phyloP scores from a whole-genome alignment of 2,329 filamentous ascomycete genomes.

The Aspergillus candidus region DNA sequence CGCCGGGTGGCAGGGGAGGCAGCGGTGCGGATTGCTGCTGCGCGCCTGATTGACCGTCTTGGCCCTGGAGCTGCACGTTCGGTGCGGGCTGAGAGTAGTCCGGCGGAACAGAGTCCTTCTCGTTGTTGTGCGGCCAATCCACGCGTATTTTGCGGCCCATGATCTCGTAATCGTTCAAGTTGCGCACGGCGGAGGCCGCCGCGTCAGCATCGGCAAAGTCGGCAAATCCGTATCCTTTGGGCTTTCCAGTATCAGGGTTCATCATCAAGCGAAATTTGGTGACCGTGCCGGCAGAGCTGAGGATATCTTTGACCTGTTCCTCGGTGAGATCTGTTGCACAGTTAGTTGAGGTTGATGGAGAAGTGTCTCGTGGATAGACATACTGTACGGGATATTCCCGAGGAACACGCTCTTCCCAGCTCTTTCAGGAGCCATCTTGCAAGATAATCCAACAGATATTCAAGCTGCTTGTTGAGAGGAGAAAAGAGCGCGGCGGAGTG shows the following conservation, averaged over 20 bases:
- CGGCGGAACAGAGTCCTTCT: slow-evolving; percentile 57
- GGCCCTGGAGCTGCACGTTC: slow-evolving; percentile 24
- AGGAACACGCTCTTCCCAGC: slow-evolving; percentile 43
- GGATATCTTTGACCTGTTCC: slow-evolving; percentile 91
- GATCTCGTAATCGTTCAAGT: slow-evolving; percentile 90
- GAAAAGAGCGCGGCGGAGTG: too few relatives aligned
- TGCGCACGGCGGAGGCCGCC: slow-evolving; percentile 87
- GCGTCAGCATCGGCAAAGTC: slow-evolving; percentile 91
- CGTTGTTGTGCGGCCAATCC: slow-evolving; percentile 91
- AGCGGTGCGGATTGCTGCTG: slow-evolving; percentile 51
- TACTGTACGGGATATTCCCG: slow-evolving; percentile 61
- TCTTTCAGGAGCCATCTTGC: slow-evolving; percentile 37
- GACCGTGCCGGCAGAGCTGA: slow-evolving; percentile 83
- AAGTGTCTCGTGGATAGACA: slow-evolving; percentile 47
- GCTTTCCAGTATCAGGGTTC: slow-evolving; percentile 87
- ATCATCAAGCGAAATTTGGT: slow-evolving; percentile 90
- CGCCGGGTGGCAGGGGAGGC: slow-evolving; percentile 76
- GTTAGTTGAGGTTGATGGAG: slow-evolving; percentile 12
- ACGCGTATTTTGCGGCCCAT: slow-evolving; percentile 92
- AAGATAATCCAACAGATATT: too few relatives aligned
- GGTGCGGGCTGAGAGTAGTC: slow-evolving; percentile 42
- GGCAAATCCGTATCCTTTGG: slow-evolving; percentile 94
- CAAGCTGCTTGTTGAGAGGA: too few relatives aligned
- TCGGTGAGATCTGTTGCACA: slow-evolving; percentile 72
- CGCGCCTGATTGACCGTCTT: slow-evolving; percentile 33